Conservation (phyloP, 169 alveolate genomes). For the Eimeria necatrix region DNA sequence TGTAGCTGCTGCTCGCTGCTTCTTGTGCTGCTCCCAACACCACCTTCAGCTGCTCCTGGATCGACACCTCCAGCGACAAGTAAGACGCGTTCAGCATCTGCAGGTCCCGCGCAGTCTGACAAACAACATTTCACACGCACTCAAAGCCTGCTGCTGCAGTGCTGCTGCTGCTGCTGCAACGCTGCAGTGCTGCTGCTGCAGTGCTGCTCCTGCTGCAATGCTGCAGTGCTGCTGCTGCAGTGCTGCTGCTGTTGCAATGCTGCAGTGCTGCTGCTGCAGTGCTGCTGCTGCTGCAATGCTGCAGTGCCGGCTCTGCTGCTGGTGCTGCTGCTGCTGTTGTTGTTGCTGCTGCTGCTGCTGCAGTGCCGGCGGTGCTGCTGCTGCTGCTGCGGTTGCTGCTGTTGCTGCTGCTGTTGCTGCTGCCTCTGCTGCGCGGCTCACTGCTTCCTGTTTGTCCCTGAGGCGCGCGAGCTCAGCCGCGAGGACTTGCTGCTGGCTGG, state of each 20-base stretch:
- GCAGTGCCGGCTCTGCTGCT: too few relatives aligned
- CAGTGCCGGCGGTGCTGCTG: too few relatives aligned
- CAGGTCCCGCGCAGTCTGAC: conserved; percentile 10
- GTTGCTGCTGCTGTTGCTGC: too few relatives aligned
- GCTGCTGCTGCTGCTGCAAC: background rate
- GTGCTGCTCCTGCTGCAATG: too few relatives aligned
- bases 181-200: too few relatives aligned
- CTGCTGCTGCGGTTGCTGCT: too few relatives aligned
- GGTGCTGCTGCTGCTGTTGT: too few relatives aligned
- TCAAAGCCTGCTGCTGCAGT: background rate
- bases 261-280: background rate
- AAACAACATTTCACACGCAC: background rate
- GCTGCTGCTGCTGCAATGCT: too few relatives aligned
- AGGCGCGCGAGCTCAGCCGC: background rate
- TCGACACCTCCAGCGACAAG: background rate
- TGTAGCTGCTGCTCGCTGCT: background rate
- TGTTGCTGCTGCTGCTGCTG: too few relatives aligned
- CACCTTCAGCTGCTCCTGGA: conserved; percentile 20
- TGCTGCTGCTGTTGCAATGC: too few relatives aligned
- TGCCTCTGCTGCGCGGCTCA: too few relatives aligned
- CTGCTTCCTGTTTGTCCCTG: background rate
- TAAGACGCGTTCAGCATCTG: background rate
- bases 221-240: too few relatives aligned
- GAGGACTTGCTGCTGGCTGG: background rate
- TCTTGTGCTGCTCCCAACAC: background rate